These are phyloP conservation scores for Yarrowia keelungensis DNA, from an alignment of 805 yeast genomes.

Conservation along the genomic window DNA sequence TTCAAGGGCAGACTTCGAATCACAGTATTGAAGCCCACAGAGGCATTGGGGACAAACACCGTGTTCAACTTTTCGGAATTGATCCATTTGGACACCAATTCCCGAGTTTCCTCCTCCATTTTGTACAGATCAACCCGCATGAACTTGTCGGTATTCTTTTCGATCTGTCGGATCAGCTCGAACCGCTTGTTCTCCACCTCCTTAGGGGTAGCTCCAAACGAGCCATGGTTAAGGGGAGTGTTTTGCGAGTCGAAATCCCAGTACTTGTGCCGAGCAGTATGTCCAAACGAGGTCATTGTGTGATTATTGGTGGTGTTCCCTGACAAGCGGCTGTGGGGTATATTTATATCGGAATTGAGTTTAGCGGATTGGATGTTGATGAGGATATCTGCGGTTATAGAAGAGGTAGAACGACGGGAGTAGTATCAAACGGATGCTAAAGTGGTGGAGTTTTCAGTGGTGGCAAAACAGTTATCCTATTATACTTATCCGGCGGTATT, in stretches of 20 bases:
- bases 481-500: neutral
- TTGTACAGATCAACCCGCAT: slow-evolving; percentile 47
- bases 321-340: neutral
- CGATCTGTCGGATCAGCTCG: slow-evolving; percentile 47
- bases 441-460: neutral
- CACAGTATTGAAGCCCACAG: slow-evolving; percentile 64
- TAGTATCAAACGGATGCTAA: neutral
- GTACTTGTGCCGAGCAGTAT: slow-evolving; percentile 47
- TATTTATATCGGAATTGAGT: slow-evolving; percentile 5
- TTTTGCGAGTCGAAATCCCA: slow-evolving; percentile 56
- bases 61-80: slow-evolving; percentile 57
- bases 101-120: slow-evolving; percentile 51
- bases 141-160: slow-evolving; percentile 58
- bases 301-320: neutral
- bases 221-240: slow-evolving; percentile 66
- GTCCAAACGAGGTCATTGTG: slow-evolving; percentile 23
- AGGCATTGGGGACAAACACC: slow-evolving; percentile 66
- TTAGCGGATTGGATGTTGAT: neutral
- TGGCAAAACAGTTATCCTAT: neutral
- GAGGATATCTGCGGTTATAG: no score
- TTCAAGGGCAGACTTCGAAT: slow-evolving; percentile 61
- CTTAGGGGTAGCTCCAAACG: slow-evolving; percentile 64
- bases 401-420: neutral
- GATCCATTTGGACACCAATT: slow-evolving; percentile 54
- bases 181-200: slow-evolving; percentile 54